Percentiles rank a stretch among this genome's conserved stretches.
These are phyloP conservation scores for Astraeus odoratus DNA, from an alignment of 768 basidiomycete genomes.

Conservation along the genomic window DNA sequence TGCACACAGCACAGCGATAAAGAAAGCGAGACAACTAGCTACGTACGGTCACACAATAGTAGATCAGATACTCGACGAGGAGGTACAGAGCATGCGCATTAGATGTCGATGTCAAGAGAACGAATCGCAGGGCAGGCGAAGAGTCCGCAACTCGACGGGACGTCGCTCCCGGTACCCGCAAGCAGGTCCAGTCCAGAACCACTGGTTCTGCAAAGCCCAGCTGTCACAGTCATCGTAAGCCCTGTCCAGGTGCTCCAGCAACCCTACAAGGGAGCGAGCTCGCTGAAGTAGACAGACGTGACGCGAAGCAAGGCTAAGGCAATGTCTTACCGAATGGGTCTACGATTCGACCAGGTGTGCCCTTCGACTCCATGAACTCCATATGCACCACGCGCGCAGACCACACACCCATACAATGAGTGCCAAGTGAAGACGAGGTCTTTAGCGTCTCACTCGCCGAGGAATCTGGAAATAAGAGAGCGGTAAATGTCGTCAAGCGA, in stretches of 20 bases:
- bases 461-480: slow-evolving; percentile 9
- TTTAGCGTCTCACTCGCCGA: slow-evolving; percentile 20
- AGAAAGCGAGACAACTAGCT: slow-evolving; percentile 15
- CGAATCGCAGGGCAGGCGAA: slow-evolving; percentile 18
- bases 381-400: slow-evolving; percentile 8
- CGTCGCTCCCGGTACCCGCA: slow-evolving; percentile 19
- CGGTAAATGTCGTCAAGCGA: slow-evolving; percentile 20
- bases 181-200: slow-evolving; percentile 14
- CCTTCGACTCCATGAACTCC: not conserved
- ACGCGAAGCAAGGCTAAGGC: not conserved
- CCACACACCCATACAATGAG: slow-evolving; percentile 34
- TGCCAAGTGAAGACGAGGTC: slow-evolving; percentile 11
- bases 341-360: not conserved
- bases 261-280: slow-evolving; percentile 15
- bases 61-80: not conserved
- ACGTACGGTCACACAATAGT: slow-evolving; percentile 6
- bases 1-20: slow-evolving; percentile 14
- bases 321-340: not conserved
- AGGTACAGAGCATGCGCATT: not conserved
- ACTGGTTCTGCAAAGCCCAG: slow-evolving; percentile 7
- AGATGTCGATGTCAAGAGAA: slow-evolving; percentile 15
- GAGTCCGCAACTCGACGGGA: slow-evolving; percentile 10
- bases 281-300: slow-evolving; percentile 7
- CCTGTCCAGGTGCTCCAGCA: slow-evolving; percentile 19
- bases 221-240: slow-evolving; percentile 7